Conservation (phyloP, 129 eudicot genomes). For the Tanacetum coccineum region DNA sequence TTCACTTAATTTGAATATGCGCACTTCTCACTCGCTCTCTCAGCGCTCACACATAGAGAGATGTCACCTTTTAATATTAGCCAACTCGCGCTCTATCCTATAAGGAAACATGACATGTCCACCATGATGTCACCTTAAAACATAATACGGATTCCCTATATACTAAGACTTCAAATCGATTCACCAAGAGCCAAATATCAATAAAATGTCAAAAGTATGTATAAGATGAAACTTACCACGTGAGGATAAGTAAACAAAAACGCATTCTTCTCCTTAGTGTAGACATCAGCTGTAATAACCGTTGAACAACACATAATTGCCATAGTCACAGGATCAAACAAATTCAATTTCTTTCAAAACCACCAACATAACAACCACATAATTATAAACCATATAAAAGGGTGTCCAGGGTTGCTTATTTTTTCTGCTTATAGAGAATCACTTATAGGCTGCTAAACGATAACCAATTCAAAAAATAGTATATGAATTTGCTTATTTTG, state of each 20-base stretch:
- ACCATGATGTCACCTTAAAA: not conserved
- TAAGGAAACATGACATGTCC: not conserved
- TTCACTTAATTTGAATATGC: no score
- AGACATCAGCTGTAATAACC: slow-evolving; percentile 76
- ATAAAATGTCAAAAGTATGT: slow-evolving; percentile 7
- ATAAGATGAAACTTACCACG: slow-evolving; percentile 42
- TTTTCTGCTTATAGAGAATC: no score
- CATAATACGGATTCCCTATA: not conserved
- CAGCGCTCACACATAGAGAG: no score
- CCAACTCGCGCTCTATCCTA: no score
- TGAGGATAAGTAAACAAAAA: slow-evolving; percentile 84
- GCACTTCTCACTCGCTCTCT: no score
- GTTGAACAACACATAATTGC: slow-evolving; percentile 68
- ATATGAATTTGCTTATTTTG: no score
- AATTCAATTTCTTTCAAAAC: not conserved
- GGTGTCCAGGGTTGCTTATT: no score
- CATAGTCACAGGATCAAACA: slow-evolving; percentile 67
- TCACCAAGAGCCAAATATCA: not conserved
- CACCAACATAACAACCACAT: not conserved
- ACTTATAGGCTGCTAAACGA: no score
- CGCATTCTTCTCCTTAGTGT: slow-evolving; percentile 82
- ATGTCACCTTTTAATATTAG: no score
- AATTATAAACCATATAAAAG: not conserved
- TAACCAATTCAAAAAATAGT: no score
- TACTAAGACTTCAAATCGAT: not conserved